These are phyloP conservation scores for Pythium plurisporium DNA, from an alignment of 352 stramenopile species.

Conservation along the genomic window DNA sequence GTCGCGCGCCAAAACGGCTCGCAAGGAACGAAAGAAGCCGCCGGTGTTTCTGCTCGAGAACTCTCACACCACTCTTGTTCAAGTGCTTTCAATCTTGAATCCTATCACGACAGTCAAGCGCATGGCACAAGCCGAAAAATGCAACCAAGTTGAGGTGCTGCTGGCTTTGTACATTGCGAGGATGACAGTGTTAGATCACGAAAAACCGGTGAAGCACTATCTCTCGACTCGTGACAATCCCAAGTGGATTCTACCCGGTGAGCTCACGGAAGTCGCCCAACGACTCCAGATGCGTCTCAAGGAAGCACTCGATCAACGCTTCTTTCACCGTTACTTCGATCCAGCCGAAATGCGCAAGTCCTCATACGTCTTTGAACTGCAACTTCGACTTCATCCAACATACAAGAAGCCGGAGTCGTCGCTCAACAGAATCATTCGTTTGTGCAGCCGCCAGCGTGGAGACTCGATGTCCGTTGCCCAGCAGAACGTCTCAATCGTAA, in stretches of 20 bases:
- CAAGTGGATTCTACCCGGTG: not conserved
- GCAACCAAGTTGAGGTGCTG: not conserved
- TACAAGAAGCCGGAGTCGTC: constrained; percentile 6
- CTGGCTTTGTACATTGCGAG: not conserved
- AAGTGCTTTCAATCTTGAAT: constrained; percentile 3
- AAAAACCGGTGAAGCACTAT: not conserved
- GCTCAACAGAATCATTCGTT: not conserved
- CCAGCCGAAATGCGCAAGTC: not conserved
- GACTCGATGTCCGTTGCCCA: not conserved
- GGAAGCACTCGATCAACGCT: constrained; percentile 4
- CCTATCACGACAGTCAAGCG: constrained; percentile 1
- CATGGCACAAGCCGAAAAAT: not conserved
- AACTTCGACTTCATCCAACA: not conserved
- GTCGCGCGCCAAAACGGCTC: not conserved
- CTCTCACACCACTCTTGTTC: not conserved
- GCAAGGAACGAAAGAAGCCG: not conserved
- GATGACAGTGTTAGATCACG: not conserved
- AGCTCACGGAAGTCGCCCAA: not conserved
- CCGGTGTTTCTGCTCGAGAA: not conserved
- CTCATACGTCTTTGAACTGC: constrained; percentile 9
- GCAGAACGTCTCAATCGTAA: not conserved
- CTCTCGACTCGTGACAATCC: not conserved
- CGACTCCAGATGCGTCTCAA: not conserved
- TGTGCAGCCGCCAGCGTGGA: not conserved
- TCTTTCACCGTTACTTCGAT: constrained; percentile 3